These are phyloP conservation scores for Amanita molliuscula DNA, from an alignment of 768 basidiomycete species.

Conservation along the genomic window DNA sequence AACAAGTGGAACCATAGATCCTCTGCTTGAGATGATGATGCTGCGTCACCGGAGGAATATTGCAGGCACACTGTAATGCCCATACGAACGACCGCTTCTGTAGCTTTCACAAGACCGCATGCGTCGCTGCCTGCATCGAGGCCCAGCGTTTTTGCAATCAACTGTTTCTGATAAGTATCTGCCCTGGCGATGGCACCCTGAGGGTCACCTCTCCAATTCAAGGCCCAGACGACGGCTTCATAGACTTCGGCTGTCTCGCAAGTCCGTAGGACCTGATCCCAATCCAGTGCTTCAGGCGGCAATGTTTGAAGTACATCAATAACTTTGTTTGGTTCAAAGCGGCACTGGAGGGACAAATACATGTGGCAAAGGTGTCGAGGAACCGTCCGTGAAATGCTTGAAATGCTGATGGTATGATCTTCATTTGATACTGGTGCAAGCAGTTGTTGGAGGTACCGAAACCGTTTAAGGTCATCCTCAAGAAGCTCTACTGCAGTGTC, in stretches of 20 bases:
- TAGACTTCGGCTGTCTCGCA: conserved; percentile 62
- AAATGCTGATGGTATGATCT: conserved; percentile 17
- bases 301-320: conserved; percentile 51
- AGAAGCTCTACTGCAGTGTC: conserved; percentile 46
- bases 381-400: conserved; percentile 28
- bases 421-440: conserved; percentile 37
- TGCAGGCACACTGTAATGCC: conserved; percentile 64
- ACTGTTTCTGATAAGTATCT: conserved; percentile 41
- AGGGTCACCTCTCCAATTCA: conserved; percentile 54
- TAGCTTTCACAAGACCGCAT: conserved; percentile 29
- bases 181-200: conserved; percentile 58
- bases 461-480: conserved; percentile 32
- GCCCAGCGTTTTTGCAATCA: conserved; percentile 36
- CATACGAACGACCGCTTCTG: conserved; percentile 49
- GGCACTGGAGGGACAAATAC: conserved; percentile 69
- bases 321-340: conserved; percentile 53
- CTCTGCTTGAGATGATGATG: conserved; percentile 43
- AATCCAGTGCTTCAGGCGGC: conserved; percentile 44
- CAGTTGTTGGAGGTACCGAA: conserved; percentile 69
- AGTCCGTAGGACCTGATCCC: conserved; percentile 39
- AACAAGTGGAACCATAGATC: conserved; percentile 88
- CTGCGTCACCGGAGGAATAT: conserved; percentile 38
- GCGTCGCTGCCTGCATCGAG: conserved; percentile 22
- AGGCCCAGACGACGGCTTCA: conserved; percentile 77
- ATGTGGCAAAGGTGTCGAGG: conserved; percentile 38